phyloP scores from a whole-genome alignment of 2,329 filamentous ascomycete genomes.

The Penicillium concentricum region DNA sequence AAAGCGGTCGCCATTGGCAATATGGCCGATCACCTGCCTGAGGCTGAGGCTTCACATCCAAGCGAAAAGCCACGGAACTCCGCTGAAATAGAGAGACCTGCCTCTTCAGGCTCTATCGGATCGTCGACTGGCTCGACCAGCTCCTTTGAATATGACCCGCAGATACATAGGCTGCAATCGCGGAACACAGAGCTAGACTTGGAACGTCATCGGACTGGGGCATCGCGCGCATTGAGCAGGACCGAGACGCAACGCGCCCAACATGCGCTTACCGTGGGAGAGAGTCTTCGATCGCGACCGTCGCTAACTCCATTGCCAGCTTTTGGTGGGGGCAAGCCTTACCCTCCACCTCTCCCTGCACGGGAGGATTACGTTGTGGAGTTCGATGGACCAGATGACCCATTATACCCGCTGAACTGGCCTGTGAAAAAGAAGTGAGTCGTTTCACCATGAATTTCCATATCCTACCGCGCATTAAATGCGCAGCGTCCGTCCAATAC shows the following conservation, averaged over 20 bases:
- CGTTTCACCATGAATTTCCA: not conserved
- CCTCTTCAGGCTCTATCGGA: conserved; percentile 11
- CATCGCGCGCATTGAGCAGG: conserved; percentile 28
- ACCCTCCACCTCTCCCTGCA: conserved; percentile 51
- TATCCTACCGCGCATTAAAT: not conserved
- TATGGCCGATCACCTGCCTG: not conserved
- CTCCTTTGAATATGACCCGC: conserved; percentile 28
- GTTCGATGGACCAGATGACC: conserved; percentile 52
- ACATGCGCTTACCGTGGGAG: conserved; percentile 41
- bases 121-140: conserved; percentile 26
- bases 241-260: conserved; percentile 35
- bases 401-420: conserved; percentile 56
- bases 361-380: conserved; percentile 57
- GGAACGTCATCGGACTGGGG: conserved; percentile 26
- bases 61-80: conserved; percentile 8
- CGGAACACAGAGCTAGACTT: conserved; percentile 33
- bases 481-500: not conserved
- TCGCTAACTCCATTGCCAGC: conserved; percentile 25
- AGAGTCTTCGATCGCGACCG: conserved; percentile 26
- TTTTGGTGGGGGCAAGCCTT: conserved; percentile 47
- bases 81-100: conserved; percentile 11
- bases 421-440: conserved; percentile 46
- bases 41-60: not conserved
- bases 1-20: conserved; percentile 6
- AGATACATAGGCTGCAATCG: conserved; percentile 29